Base-by-base conservation (phyloP, 140 eudicot genomes). In the Ambrosia hybrid region DNA sequence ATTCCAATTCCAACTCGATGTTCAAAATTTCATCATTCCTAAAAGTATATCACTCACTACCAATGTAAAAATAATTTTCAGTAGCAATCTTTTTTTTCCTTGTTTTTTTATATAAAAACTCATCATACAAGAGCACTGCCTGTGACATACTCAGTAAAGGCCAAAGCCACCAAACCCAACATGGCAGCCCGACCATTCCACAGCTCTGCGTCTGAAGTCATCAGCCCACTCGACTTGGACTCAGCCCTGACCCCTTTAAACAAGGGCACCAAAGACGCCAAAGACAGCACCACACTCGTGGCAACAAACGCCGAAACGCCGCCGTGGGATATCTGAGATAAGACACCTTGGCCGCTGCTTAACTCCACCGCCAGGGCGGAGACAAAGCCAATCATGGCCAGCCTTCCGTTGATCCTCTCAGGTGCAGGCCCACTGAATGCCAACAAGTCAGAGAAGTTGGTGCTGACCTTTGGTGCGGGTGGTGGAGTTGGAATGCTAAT, bases 381-480 rank as follows among this genome's bases (percentile, higher is more conserved):
- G 15, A 81, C 92, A 16, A 88, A 91, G n/a, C 97, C 97, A 3
- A 86, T 82, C 97, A 91, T 91, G 0, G 97, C 93, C 0, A 91
- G 55, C 77, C 97, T 74, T 5, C 97, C 97, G 77, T 88, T 91
- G 81, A 91, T 91, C 68, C 95, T 82, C 63, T 91, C 97, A 2
- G 92, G 97, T 16, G 82, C 95, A 0, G 97, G 95, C 12, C 97
- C 97, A 17, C 89, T 78, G 83, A 91, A 91, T 11, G 95, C 90
- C 7, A 91, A 51, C 9, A 91, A 72, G 72, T 91, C 95, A 0
- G 61, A 49, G 48, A 91, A 88, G 0, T 80, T 80, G 0, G 90
- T 91, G 60, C 90, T 91, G 0, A 75, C 83, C 85, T 90, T 72
- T n/a, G 74, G 70, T 3, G 79, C 34, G 6, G 34, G 37, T 21